Conservation (phyloP, 1,284 basidiomycete species). For the Ganoderma multipileum region DNA sequence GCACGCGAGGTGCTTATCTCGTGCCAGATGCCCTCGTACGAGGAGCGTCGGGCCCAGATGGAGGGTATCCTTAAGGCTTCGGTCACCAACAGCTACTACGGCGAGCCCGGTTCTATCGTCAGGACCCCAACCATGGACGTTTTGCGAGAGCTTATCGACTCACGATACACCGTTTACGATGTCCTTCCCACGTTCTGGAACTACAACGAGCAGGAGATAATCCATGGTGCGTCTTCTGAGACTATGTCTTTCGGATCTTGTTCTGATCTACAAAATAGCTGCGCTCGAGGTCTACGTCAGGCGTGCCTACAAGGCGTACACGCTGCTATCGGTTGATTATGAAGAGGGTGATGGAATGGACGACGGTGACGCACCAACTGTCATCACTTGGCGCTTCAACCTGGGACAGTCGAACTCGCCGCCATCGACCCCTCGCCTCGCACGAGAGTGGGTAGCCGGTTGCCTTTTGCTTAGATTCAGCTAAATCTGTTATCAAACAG, state of each 20-base stretch:
- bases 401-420: slow-evolving; percentile 86
- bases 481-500: slow-evolving; percentile 30
- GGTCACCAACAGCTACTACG: slow-evolving; percentile 88
- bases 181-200: slow-evolving; percentile 97
- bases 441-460: slow-evolving; percentile 58
- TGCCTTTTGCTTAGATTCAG: slow-evolving; percentile 23
- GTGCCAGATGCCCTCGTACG: slow-evolving; percentile 96
- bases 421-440: slow-evolving; percentile 82
- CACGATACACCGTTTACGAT: slow-evolving; percentile 96
- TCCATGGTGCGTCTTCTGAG: slow-evolving; percentile 64
- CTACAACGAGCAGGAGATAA: slow-evolving; percentile 84
- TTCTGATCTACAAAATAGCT: slow-evolving; percentile 55
- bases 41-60: slow-evolving; percentile 94
- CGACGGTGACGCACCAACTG: slow-evolving; percentile 80
- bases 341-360: slow-evolving; percentile 86
- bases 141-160: slow-evolving; percentile 94
- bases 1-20: slow-evolving; percentile 97
- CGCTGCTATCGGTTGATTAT: slow-evolving; percentile 91
- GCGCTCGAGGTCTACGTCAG: slow-evolving; percentile 97
- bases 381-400: slow-evolving; percentile 94
- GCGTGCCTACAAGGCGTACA: slow-evolving; percentile 96
- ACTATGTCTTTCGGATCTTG: not conserved
- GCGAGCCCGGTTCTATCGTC: slow-evolving; percentile 76
- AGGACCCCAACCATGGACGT: slow-evolving; percentile 87
- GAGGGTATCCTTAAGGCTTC: slow-evolving; percentile 92